phyloP scores from a whole-genome alignment of 1,284 basidiomycete genomes.

The Papiliotrema fonsecae region DNA sequence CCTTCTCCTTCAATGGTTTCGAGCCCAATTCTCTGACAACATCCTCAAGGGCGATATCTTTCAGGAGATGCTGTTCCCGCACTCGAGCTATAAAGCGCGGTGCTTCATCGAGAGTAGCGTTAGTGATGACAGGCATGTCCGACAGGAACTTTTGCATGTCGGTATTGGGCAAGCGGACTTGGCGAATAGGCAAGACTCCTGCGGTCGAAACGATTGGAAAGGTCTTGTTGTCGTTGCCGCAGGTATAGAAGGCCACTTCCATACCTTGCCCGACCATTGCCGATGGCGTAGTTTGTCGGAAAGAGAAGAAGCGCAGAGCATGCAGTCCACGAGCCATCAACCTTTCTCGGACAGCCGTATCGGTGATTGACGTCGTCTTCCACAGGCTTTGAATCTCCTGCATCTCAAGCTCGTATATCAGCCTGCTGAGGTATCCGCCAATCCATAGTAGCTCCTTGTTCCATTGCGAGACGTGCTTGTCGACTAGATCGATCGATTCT shows the following conservation, averaged over 20 bases:
- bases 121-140: slow-evolving; percentile 69
- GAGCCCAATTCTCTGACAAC: slow-evolving; percentile 73
- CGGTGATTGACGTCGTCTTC: slow-evolving; percentile 28
- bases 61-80: slow-evolving; percentile 65
- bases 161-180: slow-evolving; percentile 73
- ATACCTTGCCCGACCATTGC: slow-evolving; percentile 72
- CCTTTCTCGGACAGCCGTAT: slow-evolving; percentile 58
- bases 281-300: slow-evolving; percentile 80
- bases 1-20: slow-evolving; percentile 66
- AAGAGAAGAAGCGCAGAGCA: slow-evolving; percentile 83
- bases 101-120: slow-evolving; percentile 62
- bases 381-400: slow-evolving; percentile 44
- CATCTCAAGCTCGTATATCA: slow-evolving; percentile 84
- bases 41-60: slow-evolving; percentile 77
- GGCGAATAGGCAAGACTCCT: slow-evolving; percentile 66
- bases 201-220: slow-evolving; percentile 75
- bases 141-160: slow-evolving; percentile 74
- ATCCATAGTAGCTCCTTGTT: slow-evolving; percentile 80
- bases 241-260: slow-evolving; percentile 77
- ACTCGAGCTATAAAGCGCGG: slow-evolving; percentile 62
- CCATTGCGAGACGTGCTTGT: slow-evolving; percentile 69
- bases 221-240: slow-evolving; percentile 47
- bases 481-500: slow-evolving; percentile 85
- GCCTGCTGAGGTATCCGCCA: slow-evolving; percentile 70
- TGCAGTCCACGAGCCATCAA: slow-evolving; percentile 67